Percentiles rank a stretch among this genome's conserved stretches.
These are phyloP conservation scores for Martensiomyces pterosporus DNA, from an alignment of 192 early-diverging fungal species.

Conservation along the genomic window DNA sequence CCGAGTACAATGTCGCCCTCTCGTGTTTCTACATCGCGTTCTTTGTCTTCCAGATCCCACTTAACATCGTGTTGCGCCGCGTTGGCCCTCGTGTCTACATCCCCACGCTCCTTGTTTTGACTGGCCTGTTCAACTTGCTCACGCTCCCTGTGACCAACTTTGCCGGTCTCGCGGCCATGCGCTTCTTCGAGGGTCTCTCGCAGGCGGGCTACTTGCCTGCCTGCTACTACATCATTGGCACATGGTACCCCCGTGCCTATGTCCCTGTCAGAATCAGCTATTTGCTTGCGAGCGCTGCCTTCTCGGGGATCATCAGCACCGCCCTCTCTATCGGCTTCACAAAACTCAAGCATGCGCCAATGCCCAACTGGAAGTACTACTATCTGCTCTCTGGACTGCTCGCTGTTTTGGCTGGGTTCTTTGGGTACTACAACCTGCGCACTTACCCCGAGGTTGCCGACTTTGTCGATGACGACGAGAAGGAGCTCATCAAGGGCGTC, in stretches of 20 bases:
- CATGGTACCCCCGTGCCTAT: not conserved
- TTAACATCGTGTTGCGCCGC: not conserved
- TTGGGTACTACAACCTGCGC: not conserved
- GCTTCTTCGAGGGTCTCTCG: not conserved
- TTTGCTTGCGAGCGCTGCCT: not conserved
- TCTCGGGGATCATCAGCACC: not conserved
- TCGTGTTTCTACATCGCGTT: not conserved
- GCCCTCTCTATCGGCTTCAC: not conserved
- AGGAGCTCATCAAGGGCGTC: not conserved
- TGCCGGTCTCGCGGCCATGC: not conserved
- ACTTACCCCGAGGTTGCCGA: no score
- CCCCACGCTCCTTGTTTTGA: not conserved
- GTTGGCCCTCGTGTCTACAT: not conserved
- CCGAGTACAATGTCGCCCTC: not conserved
- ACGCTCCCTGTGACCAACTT: not conserved
- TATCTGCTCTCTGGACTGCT: not conserved
- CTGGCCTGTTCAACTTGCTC: not conserved
- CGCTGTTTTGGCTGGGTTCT: not conserved
- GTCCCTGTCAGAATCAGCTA: not conserved
- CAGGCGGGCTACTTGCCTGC: not conserved
- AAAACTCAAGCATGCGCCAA: not conserved
- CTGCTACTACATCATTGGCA: not conserved
- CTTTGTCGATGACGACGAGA: not conserved
- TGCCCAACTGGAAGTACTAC: not conserved
- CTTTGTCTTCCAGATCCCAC: not conserved